Evolutionary conservation across 1,284 basidiomycete species (phyloP).

Genomic region (Ustilago curta): DNA sequence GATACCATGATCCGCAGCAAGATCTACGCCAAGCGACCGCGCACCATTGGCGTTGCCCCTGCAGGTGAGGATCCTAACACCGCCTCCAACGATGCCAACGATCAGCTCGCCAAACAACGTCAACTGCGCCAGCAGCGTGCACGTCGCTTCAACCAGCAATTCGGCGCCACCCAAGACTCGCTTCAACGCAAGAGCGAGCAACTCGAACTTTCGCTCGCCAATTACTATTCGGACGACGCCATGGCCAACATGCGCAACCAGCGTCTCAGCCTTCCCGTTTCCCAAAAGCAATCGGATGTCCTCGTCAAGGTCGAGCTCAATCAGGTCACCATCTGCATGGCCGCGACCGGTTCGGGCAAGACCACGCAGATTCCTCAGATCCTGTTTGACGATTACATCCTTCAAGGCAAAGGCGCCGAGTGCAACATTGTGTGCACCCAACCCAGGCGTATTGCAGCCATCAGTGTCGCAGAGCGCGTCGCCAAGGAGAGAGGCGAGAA

Average conservation of each 20-base stretch:
- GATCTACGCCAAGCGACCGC: constrained; percentile 65
- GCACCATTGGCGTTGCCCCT: constrained; percentile 35
- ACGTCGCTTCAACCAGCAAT: constrained; percentile 37
- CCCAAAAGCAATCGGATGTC: constrained; percentile 61
- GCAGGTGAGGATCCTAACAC: constrained; percentile 54
- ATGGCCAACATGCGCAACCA: constrained; percentile 78
- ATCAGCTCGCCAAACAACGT: constrained; percentile 45
- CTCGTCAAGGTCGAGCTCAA: constrained; percentile 78
- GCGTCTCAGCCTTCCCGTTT: constrained; percentile 79
- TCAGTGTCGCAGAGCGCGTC: constrained; percentile 91
- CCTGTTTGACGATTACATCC: constrained; percentile 86
- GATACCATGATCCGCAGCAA: constrained; percentile 74
- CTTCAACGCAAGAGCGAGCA: constrained; percentile 75
- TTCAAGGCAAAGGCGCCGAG: constrained; percentile 80
- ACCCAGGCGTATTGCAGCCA: constrained; percentile 89
- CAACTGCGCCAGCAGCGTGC: constrained; percentile 41
- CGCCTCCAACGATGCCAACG: constrained; percentile 61
- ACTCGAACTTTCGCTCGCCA: constrained; percentile 74
- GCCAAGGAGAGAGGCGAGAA: constrained; percentile 87
- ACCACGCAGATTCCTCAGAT: constrained; percentile 96
- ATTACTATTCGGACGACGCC: constrained; percentile 77
- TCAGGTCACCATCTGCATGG: constrained; percentile 92
- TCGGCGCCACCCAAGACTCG: constrained; percentile 58
- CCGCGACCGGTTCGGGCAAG: constrained; percentile 94
- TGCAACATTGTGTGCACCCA: constrained; percentile 96